Evolutionary conservation across 192 early-diverging fungal genomes (phyloP), one percentile per base, ranked within the genome.

Genomic region (Gaertneriomyces semiglobifer): DNA sequence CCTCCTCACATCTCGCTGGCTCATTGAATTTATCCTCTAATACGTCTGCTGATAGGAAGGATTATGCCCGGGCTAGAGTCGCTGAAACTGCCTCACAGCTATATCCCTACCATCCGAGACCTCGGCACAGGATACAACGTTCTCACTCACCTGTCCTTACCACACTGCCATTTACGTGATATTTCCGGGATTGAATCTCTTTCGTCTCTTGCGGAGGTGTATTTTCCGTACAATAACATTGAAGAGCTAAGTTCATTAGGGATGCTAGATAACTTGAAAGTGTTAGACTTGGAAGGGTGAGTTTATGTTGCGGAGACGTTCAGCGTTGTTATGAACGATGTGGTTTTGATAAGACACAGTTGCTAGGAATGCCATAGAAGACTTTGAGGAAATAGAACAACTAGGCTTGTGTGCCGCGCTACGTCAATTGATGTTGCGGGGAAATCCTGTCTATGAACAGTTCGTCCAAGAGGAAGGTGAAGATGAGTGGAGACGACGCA

Each of bases 271-370:
- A 38, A 33, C 40, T 62, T 82, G 43, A 44, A 77, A 47, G 53
- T 78, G 11, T 53, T 82, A 11, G 80, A 82, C 65, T 58, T 82
- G 20, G 80, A 82, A 73, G 74, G 77, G 77, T 79, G 50, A n/a
- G 70, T 65, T 19, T 56, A 10, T 56, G 12, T 56, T 16, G 11
- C 48, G 25, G 25, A 33, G 25, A 33, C 25, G 25, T 33, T 33
- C 25, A 33, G 25, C 25, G 25, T 33, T 33, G 25, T 33, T 33
- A 33, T 33, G 25, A 33, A 33, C 25, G 25, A 33, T 33, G 25
- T 33, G 25, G 25, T 33, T 33, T 33, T 33, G 25, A 33, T 33
- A 33, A 33, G 25, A 33, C 25, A 33, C 25, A 18, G 10, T 56
- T 14, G 14, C 12, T 46, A 75, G 77, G 39, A 82, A 79, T 60